Percentiles rank a stretch among this genome's conserved stretches.
Evolutionary conservation across 805 yeast genomes (phyloP).

Genomic region (Saccharomycopsis babjevae): DNA sequence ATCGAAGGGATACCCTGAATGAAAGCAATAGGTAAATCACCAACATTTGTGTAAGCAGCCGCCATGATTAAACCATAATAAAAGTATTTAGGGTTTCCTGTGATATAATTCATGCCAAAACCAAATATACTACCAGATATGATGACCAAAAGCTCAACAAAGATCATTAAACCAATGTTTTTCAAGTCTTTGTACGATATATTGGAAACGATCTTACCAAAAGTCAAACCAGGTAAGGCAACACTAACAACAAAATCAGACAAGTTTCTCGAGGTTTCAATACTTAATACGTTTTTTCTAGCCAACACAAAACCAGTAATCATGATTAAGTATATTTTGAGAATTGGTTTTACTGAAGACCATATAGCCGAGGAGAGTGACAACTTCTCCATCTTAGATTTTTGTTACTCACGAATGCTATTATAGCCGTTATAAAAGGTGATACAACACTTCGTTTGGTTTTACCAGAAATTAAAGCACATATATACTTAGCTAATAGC

Average conservation of each 20-base stretch:
- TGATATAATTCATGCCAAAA: constrained; percentile 25
- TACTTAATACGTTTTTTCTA: constrained; percentile 45
- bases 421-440: too few relatives aligned
- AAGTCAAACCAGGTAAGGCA: constrained; percentile 43
- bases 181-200: constrained; percentile 42
- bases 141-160: constrained; percentile 23
- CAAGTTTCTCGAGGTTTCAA: constrained; percentile 50
- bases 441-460: too few relatives aligned
- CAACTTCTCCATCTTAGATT: neutral
- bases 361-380: constrained; percentile 17
- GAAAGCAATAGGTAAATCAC: constrained; percentile 46
- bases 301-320: constrained; percentile 58
- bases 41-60: constrained; percentile 40
- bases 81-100: constrained; percentile 36
- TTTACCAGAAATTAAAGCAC: too few relatives aligned
- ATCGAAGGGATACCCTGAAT: constrained; percentile 32
- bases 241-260: constrained; percentile 43
- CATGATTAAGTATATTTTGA: constrained; percentile 64
- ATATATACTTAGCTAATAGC: too few relatives aligned
- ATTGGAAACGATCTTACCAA: constrained; percentile 42
- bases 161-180: constrained; percentile 37
- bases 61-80: constrained; percentile 38
- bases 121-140: constrained; percentile 26
- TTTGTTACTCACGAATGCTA: too few relatives aligned
- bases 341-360: constrained; percentile 59